Base-by-base conservation (phyloP, 257 asterid genomes). In the Linaria vulgaris region DNA sequence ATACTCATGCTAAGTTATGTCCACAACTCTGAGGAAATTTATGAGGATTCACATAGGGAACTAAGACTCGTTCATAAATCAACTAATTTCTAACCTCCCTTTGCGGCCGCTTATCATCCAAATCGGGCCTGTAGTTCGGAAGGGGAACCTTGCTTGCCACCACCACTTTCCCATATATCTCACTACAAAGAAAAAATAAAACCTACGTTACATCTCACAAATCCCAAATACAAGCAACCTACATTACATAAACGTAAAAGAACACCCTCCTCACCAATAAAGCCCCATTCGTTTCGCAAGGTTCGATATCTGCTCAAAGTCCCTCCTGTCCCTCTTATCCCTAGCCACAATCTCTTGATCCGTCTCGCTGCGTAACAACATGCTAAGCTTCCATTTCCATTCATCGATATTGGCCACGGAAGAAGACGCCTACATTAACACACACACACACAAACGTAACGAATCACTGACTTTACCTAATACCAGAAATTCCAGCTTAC, bases 311-410 rank as follows among this genome's bases (percentile, higher is more conserved):
- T 92, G 99, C 77, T 94, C 97, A 59, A 82, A 85, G 76, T 94
- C 95, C 64, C 97, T 80, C 78, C 91, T 76, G 69, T 94, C 97
- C 75, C 95, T 86, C 76, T 90, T 94, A 74, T 89, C 99, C 71
- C 83, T 80, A 24, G 99, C 85, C 53, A 85, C 88, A 64, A 87
- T 80, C 73, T 94, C 99, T 69, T 83, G 91, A 63, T 87, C 95
- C 48, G 74, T 80, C 22, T 88, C 96, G 66, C 65, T 81, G 27
- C 90, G 87, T 63, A 76, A 53, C 70, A 94, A 78, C 94, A 90
- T 82, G 78, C 88, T 74, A 71, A 94, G 92, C 61, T 94, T 94
- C 97, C 97, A 94, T 82, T 87, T 94, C 99, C 99, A 89, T 82
- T 87, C 97, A 59, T 94, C 97, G 69, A 94, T 82, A 74, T 92